Percentiles rank a stretch among this genome's conserved stretches.
phyloP scores from a whole-genome alignment of 345 rosid species.

The Salix purpurea region DNA sequence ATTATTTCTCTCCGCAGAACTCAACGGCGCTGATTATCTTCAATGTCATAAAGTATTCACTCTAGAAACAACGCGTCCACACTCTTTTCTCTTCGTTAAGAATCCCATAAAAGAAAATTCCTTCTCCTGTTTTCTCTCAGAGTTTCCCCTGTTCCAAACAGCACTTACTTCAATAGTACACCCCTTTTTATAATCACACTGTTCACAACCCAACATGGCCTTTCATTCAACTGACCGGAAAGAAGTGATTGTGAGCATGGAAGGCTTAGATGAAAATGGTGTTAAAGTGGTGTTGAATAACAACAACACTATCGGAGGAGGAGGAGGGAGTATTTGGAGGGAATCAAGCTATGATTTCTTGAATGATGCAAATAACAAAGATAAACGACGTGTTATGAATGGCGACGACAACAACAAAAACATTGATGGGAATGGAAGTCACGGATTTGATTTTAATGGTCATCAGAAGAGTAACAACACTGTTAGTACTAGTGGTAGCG shows the following conservation, averaged over 20 bases:
- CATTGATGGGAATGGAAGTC: background rate
- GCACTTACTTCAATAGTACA: background rate
- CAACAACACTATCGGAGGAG: background rate
- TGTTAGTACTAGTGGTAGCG: background rate
- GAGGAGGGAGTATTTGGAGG: slow-evolving; percentile 43
- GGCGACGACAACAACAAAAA: background rate
- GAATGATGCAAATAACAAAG: slow-evolving; percentile 21
- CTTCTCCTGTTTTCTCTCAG: background rate
- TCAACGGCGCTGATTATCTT: background rate
- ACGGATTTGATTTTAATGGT: slow-evolving; percentile 34
- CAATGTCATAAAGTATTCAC: background rate
- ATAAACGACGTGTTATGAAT: slow-evolving; percentile 5
- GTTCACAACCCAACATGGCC: slow-evolving; percentile 25
- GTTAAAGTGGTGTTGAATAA: slow-evolving; percentile 11
- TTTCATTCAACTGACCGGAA: slow-evolving; percentile 32
- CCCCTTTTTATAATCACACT: background rate
- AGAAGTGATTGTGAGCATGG: slow-evolving; percentile 37
- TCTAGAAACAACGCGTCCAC: background rate
- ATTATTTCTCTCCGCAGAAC: background rate
- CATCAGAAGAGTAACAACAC: background rate
- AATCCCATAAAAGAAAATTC: background rate
- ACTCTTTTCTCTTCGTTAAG: background rate
- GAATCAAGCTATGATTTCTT: slow-evolving; percentile 57
- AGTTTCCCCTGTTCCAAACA: background rate
- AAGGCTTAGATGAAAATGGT: slow-evolving; percentile 21